Percentiles rank a stretch among this genome's conserved stretches.
These are phyloP conservation scores for Daldinia sp. DNA, from an alignment of 2,329 filamentous ascomycete genomes.

Conservation along the genomic window DNA sequence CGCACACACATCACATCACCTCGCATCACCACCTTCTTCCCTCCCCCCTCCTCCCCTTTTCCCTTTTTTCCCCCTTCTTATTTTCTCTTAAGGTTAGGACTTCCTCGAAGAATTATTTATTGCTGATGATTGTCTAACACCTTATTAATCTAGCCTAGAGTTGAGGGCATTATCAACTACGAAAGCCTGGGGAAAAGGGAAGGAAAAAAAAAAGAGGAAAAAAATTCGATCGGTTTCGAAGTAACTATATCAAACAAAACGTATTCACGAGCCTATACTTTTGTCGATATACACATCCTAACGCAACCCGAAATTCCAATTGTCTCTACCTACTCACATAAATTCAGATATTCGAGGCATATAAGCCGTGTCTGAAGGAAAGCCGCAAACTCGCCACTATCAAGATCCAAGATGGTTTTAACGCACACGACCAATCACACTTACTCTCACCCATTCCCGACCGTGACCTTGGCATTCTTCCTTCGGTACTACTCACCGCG, in stretches of 20 bases:
- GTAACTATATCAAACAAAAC: conserved; percentile 29
- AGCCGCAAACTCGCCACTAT: conserved; percentile 22
- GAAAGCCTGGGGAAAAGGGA: neutral
- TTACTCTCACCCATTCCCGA: conserved; percentile 85
- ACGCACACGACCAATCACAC: conserved; percentile 75
- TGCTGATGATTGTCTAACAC: conserved; percentile 20
- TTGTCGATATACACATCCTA: conserved; percentile 33
- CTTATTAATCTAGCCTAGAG: conserved; percentile 25
- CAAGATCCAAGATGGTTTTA: conserved; percentile 66
- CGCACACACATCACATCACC: conserved; percentile 39
- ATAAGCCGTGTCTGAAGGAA: conserved; percentile 8
- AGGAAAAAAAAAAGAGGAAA: conserved; percentile 18
- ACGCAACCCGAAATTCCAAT: conserved; percentile 19
- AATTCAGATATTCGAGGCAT: conserved; percentile 1
- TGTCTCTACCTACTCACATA: neutral
- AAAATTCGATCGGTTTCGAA: conserved; percentile 24
- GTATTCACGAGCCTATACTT: conserved; percentile 16
- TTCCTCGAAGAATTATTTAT: conserved; percentile 6
- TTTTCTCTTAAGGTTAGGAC: conserved; percentile 1
- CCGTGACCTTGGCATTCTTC: conserved; percentile 89
- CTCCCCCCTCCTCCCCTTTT: conserved; percentile 7
- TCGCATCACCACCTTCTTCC: conserved; percentile 35
- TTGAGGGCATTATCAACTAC: conserved; percentile 16
- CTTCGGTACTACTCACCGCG: conserved; percentile 81
- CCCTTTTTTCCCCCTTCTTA: conserved; percentile 2